phyloP scores from a whole-genome alignment of 768 basidiomycete genomes.

The Collybiopsis luxurians region DNA sequence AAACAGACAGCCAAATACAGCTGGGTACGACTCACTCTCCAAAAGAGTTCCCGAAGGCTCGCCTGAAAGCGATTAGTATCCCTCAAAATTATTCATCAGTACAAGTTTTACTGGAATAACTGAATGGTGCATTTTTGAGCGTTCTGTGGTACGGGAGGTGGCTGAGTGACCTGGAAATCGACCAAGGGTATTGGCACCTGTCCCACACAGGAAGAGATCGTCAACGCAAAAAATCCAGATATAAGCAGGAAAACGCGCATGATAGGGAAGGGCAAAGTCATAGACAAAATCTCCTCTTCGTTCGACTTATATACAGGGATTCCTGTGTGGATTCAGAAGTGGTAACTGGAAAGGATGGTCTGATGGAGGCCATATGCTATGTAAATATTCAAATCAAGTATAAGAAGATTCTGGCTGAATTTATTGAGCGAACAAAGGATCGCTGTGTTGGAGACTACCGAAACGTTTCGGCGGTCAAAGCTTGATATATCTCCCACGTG shows the following conservation, averaged over 20 bases:
- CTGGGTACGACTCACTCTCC: conserved; percentile 47
- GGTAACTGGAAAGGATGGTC: background rate
- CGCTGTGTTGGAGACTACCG: too few relatives aligned
- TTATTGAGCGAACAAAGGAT: background rate
- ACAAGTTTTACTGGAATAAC: conserved; percentile 55
- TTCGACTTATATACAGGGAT: background rate
- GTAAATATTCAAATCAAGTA: background rate
- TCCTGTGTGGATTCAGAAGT: background rate
- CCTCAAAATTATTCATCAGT: conserved; percentile 4
- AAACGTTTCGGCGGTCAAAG: background rate
- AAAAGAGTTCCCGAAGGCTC: conserved; percentile 71
- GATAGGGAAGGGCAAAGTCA: background rate
- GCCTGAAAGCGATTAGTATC: conserved; percentile 33
- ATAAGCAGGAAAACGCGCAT: background rate
- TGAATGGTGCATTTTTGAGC: conserved; percentile 64
- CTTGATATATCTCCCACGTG: too few relatives aligned
- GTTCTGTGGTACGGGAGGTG: conserved; percentile 60
- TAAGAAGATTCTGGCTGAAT: background rate
- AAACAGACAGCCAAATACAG: too few relatives aligned
- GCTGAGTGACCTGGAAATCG: conserved; percentile 72
- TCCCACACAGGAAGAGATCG: background rate
- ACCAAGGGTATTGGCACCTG: conserved; percentile 36
- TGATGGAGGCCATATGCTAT: conserved; percentile 2
- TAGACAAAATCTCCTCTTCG: background rate
- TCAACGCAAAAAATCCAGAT: background rate